A percentile compares a stretch with the other conserved stretches of the same genome.
Conservation (phyloP, 1,139 yeast species). For the Pneumocystis sp. region DNA sequence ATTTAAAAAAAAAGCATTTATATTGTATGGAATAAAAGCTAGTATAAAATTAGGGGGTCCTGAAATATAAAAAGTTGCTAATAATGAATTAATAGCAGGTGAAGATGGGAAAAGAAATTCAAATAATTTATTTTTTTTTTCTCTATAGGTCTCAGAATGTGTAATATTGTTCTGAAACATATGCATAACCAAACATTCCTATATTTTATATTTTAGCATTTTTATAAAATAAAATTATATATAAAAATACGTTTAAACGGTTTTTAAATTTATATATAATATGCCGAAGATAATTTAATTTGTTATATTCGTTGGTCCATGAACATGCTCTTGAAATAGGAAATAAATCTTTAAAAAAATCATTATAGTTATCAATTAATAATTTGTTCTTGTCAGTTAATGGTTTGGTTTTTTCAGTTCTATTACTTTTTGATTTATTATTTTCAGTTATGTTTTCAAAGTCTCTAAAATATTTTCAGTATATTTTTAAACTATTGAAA, state of each 20-base stretch:
- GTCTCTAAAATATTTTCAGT: neutral
- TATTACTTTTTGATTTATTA: neutral
- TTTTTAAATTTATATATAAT: neutral
- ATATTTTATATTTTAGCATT: neutral
- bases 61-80: constrained; percentile 48
- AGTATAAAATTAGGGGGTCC: constrained; percentile 46
- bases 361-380: too few relatives aligned
- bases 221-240: neutral
- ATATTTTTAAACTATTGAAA: neutral
- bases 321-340: neutral
- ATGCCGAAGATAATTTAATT: neutral
- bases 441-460: neutral
- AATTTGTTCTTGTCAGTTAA: neutral
- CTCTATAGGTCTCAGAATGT: neutral
- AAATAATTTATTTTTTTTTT: neutral
- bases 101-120: constrained; percentile 37
- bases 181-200: neutral
- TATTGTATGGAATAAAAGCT: constrained; percentile 35
- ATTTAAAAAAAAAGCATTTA: constrained; percentile 34
- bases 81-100: constrained; percentile 41
- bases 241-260: neutral
- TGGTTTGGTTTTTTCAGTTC: neutral
- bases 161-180: neutral
- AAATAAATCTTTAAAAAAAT: neutral
- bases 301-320: neutral